Percentiles rank a stretch among this genome's conserved stretches.
Evolutionary conservation across 2,329 filamentous ascomycete species (phyloP).

Genomic region (Pochonia chlamydosporia): DNA sequence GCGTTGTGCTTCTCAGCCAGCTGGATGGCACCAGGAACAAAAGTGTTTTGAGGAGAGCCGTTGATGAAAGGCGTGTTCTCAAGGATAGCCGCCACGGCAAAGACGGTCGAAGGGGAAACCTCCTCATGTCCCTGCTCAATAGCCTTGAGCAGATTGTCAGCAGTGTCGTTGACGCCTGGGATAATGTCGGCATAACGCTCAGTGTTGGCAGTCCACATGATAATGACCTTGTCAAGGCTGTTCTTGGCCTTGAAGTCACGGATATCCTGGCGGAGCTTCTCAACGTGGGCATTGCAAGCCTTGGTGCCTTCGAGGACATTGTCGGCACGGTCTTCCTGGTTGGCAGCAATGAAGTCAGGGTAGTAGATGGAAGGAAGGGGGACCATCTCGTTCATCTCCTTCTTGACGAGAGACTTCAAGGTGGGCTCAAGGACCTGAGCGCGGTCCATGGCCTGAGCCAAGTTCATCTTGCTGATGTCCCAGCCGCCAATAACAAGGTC

Average conservation of each 20-base stretch:
- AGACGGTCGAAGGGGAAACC: constrained; percentile 91
- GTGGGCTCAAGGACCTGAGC: constrained; percentile 93
- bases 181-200: constrained; percentile 91
- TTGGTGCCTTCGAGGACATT: constrained; percentile 80
- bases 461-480: constrained; percentile 91
- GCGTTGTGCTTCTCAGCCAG: constrained; percentile 81
- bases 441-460: constrained; percentile 91
- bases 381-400: constrained; percentile 86
- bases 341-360: constrained; percentile 97
- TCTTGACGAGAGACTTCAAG: constrained; percentile 81
- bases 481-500: constrained; percentile 92
- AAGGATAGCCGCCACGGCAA: constrained; percentile 89
- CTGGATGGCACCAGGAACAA: constrained; percentile 86
- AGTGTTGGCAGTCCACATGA: constrained; percentile 98
- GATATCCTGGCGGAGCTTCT: constrained; percentile 89
- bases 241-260: constrained; percentile 87
- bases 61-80: constrained; percentile 95
- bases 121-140: constrained; percentile 85
- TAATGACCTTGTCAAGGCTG: constrained; percentile 86
- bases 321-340: constrained; percentile 94
- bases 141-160: constrained; percentile 83
- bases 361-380: constrained; percentile 97
- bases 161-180: constrained; percentile 89
- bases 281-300: constrained; percentile 81
- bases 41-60: constrained; percentile 97